Percentiles rank a stretch among this genome's conserved stretches.
Conservation (phyloP, 1,284 basidiomycete genomes). For the Naganishia albida region DNA sequence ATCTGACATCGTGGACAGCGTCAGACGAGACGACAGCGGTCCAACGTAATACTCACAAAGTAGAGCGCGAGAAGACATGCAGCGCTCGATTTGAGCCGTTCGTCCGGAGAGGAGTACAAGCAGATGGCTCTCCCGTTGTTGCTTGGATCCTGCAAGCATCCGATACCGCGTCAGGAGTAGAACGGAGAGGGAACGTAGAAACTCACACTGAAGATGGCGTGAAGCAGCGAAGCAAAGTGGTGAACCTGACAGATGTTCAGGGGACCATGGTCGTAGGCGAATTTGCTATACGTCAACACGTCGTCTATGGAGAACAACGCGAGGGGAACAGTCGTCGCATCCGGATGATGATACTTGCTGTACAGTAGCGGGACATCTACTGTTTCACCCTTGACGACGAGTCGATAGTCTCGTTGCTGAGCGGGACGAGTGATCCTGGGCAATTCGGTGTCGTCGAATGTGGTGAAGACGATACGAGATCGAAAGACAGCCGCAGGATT, state of each 20-base stretch:
- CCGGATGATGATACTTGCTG: constrained; percentile 17
- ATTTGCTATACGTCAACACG: constrained; percentile 86
- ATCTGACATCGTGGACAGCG: constrained; percentile 61
- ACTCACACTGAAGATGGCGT: constrained; percentile 78
- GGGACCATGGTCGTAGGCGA: constrained; percentile 94
- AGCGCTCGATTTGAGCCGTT: constrained; percentile 87
- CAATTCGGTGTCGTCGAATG: constrained; percentile 40
- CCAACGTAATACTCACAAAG: constrained; percentile 61
- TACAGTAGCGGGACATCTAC: constrained; percentile 1
- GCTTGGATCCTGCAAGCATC: constrained; percentile 63
- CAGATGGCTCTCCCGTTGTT: constrained; percentile 61
- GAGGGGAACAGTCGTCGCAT: constrained; percentile 2
- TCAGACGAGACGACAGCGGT: constrained; percentile 6
- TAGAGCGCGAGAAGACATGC: constrained; percentile 89
- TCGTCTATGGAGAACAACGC: constrained; percentile 77
- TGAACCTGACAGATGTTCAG: constrained; percentile 89
- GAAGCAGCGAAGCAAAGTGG: constrained; percentile 75
- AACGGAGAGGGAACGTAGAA: background rate
- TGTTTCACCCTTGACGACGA: constrained; percentile 33
- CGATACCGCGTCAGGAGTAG: background rate
- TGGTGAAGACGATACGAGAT: constrained; percentile 48
- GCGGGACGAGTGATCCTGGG: constrained; percentile 34
- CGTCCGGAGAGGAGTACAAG: constrained; percentile 83
- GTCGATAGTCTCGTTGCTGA: constrained; percentile 40
- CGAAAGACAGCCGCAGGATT: constrained; percentile 45